Conservation (phyloP, 1,139 yeast genomes). For the Magnusiomyces paraingens region DNA sequence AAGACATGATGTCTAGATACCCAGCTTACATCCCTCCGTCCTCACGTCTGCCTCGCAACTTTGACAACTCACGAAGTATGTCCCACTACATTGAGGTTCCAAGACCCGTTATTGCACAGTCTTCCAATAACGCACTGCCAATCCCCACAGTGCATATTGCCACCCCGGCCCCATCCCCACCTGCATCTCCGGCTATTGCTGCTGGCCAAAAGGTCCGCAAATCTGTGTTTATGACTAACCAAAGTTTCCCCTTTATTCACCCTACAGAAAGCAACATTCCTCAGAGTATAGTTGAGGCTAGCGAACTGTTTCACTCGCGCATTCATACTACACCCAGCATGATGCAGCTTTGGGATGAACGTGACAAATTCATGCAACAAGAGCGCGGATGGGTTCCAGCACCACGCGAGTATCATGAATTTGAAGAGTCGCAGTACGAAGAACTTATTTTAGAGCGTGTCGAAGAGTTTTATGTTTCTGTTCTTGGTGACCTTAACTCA, state of each 20-base stretch:
- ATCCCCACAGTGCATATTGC: conserved; percentile 68
- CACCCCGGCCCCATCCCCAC: conserved; percentile 87
- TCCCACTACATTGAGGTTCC: conserved; percentile 47
- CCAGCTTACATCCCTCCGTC: conserved; percentile 58
- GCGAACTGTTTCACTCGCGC: conserved; percentile 53
- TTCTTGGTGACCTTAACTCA: conserved; percentile 53
- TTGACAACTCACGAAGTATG: conserved; percentile 42
- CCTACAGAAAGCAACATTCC: conserved; percentile 57
- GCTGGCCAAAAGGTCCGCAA: conserved; percentile 60
- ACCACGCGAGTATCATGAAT: conserved; percentile 12
- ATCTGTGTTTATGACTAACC: conserved; percentile 66
- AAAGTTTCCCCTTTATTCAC: conserved; percentile 70
- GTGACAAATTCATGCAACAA: conserved; percentile 61
- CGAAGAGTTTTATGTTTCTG: conserved; percentile 50
- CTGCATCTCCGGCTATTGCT: conserved; percentile 48
- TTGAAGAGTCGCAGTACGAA: conserved; percentile 16
- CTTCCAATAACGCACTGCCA: conserved; percentile 51
- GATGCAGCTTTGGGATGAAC: conserved; percentile 64
- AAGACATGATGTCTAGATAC: conserved; percentile 65
- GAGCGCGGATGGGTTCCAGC: conserved; percentile 58
- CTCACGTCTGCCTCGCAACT: conserved; percentile 39
- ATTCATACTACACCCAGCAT: conserved; percentile 60
- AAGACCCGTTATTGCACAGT: conserved; percentile 48
- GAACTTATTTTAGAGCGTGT: conserved; percentile 50
- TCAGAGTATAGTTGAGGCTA: conserved; percentile 71